Evolutionary conservation across 495 filamentous ascomycete genomes (phyloP).

Genomic region (Tuber indicum): DNA sequence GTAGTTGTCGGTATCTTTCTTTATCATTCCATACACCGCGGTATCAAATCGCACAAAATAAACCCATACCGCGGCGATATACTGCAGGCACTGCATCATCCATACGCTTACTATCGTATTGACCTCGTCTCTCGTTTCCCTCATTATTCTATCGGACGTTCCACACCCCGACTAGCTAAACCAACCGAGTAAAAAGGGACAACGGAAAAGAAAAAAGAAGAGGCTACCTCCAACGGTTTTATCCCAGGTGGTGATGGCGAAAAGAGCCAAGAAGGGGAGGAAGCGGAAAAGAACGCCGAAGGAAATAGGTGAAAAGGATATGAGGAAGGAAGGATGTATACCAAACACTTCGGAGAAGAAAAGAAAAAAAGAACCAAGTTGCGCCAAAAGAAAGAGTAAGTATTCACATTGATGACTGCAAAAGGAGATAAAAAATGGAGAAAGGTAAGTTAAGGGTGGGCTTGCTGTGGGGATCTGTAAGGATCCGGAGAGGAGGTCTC

Average conservation of each 20-base stretch:
- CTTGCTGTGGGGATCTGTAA: slow-evolving; percentile 13
- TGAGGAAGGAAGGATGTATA: slow-evolving; percentile 6
- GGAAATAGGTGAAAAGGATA: not conserved
- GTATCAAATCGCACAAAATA: not conserved
- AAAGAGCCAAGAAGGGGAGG: not conserved
- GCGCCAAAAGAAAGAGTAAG: not conserved
- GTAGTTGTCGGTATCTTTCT: not conserved
- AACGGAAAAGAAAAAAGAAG: not conserved
- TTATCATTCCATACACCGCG: not conserved
- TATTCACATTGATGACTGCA: slow-evolving; percentile 13
- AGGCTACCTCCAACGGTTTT: not conserved
- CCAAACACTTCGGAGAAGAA: not conserved
- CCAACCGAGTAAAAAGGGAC: not conserved
- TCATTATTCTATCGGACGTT: not conserved
- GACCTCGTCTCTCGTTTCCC: not conserved
- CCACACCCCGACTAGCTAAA: not conserved
- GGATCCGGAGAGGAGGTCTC: slow-evolving; percentile 27
- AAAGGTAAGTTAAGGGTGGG: not conserved
- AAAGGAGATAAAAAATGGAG: not conserved
- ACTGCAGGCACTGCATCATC: not conserved
- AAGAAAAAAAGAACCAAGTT: not conserved
- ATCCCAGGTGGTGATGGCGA: not conserved
- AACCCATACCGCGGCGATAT: not conserved
- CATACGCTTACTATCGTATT: not conserved
- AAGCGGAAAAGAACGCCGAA: slow-evolving; percentile 8